Conservation (phyloP, 2,329 filamentous ascomycete genomes). For the Trichoderma sp. region DNA sequence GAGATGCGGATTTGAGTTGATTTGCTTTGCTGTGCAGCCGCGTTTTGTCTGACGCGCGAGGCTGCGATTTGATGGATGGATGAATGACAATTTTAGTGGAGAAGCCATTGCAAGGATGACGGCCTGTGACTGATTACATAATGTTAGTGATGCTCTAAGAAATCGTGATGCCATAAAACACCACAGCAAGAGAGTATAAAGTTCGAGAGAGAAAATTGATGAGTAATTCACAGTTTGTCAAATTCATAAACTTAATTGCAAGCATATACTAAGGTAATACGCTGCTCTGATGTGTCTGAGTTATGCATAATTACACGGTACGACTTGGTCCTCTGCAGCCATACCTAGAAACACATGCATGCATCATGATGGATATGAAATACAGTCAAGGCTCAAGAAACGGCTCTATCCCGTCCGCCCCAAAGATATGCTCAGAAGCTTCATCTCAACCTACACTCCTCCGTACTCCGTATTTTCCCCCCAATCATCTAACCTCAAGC, state of each 20-base stretch:
- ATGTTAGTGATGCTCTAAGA: neutral
- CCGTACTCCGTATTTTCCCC: neutral
- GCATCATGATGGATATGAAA: neutral
- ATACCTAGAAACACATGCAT: neutral
- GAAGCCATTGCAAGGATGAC: neutral
- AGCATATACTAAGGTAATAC: neutral
- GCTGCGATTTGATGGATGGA: neutral
- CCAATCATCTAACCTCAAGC: neutral
- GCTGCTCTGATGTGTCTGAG: neutral
- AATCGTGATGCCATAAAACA: neutral
- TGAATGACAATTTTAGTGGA: conserved; percentile 7
- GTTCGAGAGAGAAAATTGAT: neutral
- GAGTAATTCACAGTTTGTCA: neutral
- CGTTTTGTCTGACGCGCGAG: conserved; percentile 6
- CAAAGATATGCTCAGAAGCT: neutral
- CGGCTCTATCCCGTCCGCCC: neutral
- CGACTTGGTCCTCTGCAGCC: neutral
- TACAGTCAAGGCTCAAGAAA: neutral
- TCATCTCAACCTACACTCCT: neutral
- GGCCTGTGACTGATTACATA: neutral
- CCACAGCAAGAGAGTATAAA: neutral
- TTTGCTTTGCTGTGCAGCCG: neutral
- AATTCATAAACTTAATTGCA: neutral
- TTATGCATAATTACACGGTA: neutral
- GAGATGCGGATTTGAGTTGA: neutral